Percentiles rank a stretch among this genome's conserved stretches.
Evolutionary conservation across 108 stramenopile species (phyloP).

Genomic region (Fragilaria crotonensis): DNA sequence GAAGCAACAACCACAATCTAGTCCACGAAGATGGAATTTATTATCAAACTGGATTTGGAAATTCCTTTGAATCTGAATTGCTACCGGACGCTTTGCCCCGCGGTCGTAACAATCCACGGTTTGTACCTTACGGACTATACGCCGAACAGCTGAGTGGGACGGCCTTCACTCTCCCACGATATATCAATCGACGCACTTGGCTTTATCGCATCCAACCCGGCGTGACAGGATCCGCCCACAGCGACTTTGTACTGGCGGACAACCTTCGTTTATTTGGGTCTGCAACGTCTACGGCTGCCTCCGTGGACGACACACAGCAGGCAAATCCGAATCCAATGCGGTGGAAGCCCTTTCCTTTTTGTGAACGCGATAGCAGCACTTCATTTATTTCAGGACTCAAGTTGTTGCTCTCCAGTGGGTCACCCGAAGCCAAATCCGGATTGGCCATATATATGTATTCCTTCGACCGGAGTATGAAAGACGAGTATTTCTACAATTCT

Average conservation of each 20-base stretch:
- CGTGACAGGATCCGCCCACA: constrained; percentile 31
- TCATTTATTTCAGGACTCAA: constrained; percentile 63
- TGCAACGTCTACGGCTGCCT: background rate
- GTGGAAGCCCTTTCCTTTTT: constrained; percentile 67
- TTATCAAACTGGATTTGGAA: constrained; percentile 75
- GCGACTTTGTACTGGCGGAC: constrained; percentile 15
- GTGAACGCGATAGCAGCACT: constrained; percentile 8
- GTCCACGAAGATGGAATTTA: constrained; percentile 12
- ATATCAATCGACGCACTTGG: constrained; percentile 72
- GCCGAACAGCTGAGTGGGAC: constrained; percentile 91
- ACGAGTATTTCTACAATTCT: constrained; percentile 45
- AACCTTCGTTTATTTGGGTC: too few species aligned
- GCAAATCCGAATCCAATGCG: constrained; percentile 73
- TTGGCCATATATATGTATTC: constrained; percentile 77
- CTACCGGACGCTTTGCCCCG: constrained; percentile 62
- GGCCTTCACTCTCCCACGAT: constrained; percentile 85
- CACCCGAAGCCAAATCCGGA: constrained; percentile 61
- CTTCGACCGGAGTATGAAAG: constrained; percentile 56
- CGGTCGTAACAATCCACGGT: constrained; percentile 88
- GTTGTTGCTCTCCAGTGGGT: constrained; percentile 54
- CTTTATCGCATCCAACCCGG: constrained; percentile 74
- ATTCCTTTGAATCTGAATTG: constrained; percentile 76
- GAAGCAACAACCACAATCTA: too few species aligned
- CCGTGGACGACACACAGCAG: background rate
- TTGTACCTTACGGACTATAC: constrained; percentile 71